phyloP scores from a whole-genome alignment of 768 basidiomycete species.

The Suillus paluster region DNA sequence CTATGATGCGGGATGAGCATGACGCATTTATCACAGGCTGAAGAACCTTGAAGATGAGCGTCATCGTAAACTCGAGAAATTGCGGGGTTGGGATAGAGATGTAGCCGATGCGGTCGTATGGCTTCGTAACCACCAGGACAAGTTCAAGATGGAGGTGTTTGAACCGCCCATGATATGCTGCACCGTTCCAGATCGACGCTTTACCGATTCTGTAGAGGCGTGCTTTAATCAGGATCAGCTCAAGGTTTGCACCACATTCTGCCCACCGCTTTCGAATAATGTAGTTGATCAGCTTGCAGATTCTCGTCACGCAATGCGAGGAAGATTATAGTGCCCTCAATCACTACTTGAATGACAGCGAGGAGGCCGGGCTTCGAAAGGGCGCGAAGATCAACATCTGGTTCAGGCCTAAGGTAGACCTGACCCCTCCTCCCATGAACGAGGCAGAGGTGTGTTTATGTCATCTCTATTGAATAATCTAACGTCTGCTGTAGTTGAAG shows the following conservation, averaged over 20 bases:
- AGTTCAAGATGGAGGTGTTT: conserved; percentile 82
- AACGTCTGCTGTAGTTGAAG: conserved; percentile 51
- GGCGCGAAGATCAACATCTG: conserved; percentile 64
- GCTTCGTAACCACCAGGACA: conserved; percentile 66
- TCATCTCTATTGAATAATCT: not conserved
- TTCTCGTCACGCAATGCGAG: conserved; percentile 81
- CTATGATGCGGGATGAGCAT: not conserved
- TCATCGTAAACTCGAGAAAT: conserved; percentile 59
- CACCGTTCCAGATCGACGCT: conserved; percentile 64
- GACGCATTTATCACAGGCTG: conserved; percentile 44
- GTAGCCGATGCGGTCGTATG: conserved; percentile 70
- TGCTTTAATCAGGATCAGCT: conserved; percentile 64
- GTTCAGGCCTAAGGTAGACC: conserved; percentile 52
- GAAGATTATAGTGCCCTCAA: conserved; percentile 82
- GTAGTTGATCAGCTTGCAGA: conserved; percentile 46
- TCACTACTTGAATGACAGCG: conserved; percentile 64
- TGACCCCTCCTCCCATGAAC: conserved; percentile 58
- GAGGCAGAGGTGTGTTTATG: conserved; percentile 55
- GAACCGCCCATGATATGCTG: conserved; percentile 83
- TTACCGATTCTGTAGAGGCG: conserved; percentile 73
- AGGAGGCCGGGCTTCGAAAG: conserved; percentile 54
- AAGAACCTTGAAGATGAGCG: conserved; percentile 57
- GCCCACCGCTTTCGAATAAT: not conserved
- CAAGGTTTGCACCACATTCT: conserved; percentile 50
- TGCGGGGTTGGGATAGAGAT: conserved; percentile 59